These are phyloP conservation scores for Geotrichum histeridarum DNA, from an alignment of 1,139 yeast species.

Conservation along the genomic window DNA sequence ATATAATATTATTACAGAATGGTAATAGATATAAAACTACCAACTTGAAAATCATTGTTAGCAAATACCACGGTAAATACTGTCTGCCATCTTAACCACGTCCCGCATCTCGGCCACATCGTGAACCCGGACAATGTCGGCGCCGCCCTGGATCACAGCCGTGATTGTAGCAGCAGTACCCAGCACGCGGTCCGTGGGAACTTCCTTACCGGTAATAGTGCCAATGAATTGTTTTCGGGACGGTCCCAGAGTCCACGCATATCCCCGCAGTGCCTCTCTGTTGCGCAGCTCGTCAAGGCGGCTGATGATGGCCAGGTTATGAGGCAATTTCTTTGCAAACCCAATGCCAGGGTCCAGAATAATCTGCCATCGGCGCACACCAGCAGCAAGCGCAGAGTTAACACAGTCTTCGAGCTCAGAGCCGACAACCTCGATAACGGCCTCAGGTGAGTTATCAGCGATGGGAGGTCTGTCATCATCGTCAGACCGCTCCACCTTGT, in stretches of 20 bases:
- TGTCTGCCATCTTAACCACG: constrained; percentile 68
- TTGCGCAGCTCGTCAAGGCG: constrained; percentile 40
- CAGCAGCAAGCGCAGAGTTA: constrained; percentile 52
- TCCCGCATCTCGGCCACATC: constrained; percentile 67
- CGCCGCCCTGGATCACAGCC: constrained; percentile 66
- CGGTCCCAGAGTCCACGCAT: constrained; percentile 78
- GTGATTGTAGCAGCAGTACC: constrained; percentile 77
- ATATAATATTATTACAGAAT: not conserved
- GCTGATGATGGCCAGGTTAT: constrained; percentile 63
- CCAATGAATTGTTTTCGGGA: constrained; percentile 87
- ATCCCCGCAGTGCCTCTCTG: constrained; percentile 39
- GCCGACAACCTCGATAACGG: constrained; percentile 47
- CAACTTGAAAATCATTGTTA: not conserved
- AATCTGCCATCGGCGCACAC: constrained; percentile 84
- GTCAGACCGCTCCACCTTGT: constrained; percentile 38
- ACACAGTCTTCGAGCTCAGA: constrained; percentile 60
- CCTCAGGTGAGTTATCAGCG: constrained; percentile 37
- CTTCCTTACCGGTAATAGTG: constrained; percentile 45
- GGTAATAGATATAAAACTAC: not conserved
- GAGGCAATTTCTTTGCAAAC: constrained; percentile 70
- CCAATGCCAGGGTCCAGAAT: constrained; percentile 94
- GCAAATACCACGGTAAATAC: constrained; percentile 50
- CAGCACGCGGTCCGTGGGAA: constrained; percentile 49
- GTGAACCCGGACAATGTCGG: constrained; percentile 86
- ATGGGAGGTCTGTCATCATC: constrained; percentile 39